phyloP scores from a whole-genome alignment of 1,284 basidiomycete species.

The Heterobasidion annosum region DNA sequence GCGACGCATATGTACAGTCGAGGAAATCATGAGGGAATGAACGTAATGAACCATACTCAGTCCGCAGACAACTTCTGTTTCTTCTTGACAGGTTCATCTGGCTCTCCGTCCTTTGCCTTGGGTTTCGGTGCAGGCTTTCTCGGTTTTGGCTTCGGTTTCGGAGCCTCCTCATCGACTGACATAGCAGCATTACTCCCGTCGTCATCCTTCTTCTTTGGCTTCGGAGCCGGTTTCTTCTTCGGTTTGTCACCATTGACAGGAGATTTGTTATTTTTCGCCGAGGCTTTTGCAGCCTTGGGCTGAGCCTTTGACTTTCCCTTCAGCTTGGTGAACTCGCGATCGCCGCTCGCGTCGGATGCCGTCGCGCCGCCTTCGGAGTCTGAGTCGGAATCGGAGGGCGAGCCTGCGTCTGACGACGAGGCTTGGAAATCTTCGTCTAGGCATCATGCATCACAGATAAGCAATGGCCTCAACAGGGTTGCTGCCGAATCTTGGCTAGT shows the following conservation, averaged over 20 bases:
- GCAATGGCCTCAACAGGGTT: background rate
- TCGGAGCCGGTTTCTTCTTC: slow-evolving; percentile 25
- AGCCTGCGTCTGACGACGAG: slow-evolving; percentile 77
- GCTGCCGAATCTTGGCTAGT: slow-evolving; percentile 2
- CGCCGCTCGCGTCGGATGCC: slow-evolving; percentile 74
- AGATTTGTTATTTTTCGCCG: slow-evolving; percentile 22
- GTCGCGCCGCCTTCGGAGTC: slow-evolving; percentile 73
- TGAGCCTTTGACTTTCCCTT: slow-evolving; percentile 26
- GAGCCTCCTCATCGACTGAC: slow-evolving; percentile 26
- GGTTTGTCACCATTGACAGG: slow-evolving; percentile 27
- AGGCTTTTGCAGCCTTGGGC: slow-evolving; percentile 27
- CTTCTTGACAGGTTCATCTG: slow-evolving; percentile 61
- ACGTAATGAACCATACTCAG: background rate
- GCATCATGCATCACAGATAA: background rate
- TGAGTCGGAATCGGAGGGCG: slow-evolving; percentile 65
- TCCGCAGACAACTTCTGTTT: slow-evolving; percentile 42
- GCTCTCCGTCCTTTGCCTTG: slow-evolving; percentile 29
- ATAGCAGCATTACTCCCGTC: slow-evolving; percentile 24
- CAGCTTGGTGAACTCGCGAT: slow-evolving; percentile 49
- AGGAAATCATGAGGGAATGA: no score
- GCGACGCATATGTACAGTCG: background rate
- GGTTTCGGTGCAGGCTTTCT: slow-evolving; percentile 35
- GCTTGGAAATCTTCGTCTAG: slow-evolving; percentile 85
- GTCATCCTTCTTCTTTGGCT: slow-evolving; percentile 22
- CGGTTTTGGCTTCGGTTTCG: slow-evolving; percentile 38